Conservation (phyloP, 306 rosid species). For the Sphenostylis stenocarpa region DNA sequence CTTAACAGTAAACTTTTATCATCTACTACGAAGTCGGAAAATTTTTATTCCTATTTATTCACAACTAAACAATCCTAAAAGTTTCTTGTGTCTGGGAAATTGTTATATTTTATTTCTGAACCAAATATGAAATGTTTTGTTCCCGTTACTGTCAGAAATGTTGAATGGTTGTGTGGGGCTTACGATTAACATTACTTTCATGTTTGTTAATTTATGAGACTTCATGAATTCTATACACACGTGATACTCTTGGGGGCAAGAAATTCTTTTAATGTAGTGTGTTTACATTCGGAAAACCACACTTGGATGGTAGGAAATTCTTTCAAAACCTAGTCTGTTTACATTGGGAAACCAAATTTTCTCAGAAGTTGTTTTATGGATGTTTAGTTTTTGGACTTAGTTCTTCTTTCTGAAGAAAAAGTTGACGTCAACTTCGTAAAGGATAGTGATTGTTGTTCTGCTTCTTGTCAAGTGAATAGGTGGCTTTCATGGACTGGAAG, state of each 20-base stretch:
- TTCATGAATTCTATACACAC: neutral
- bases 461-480: slow-evolving; percentile 28
- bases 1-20: neutral
- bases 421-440: slow-evolving; percentile 25
- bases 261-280: neutral
- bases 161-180: neutral
- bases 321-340: neutral
- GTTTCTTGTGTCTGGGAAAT: neutral
- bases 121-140: neutral
- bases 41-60: neutral
- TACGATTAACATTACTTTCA: neutral
- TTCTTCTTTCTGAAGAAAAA: neutral
- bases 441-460: slow-evolving; percentile 24
- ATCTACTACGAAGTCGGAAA: neutral
- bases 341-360: neutral
- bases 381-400: neutral
- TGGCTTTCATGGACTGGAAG: slow-evolving; percentile 30
- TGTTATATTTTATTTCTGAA: neutral
- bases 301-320: neutral
- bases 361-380: neutral
- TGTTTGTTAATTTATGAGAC: neutral
- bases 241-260: neutral
- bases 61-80: neutral
- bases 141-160: neutral
- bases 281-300: neutral